Base-by-base conservation (phyloP, 2,329 filamentous ascomycete genomes). In the Epichloe aotearoae region DNA sequence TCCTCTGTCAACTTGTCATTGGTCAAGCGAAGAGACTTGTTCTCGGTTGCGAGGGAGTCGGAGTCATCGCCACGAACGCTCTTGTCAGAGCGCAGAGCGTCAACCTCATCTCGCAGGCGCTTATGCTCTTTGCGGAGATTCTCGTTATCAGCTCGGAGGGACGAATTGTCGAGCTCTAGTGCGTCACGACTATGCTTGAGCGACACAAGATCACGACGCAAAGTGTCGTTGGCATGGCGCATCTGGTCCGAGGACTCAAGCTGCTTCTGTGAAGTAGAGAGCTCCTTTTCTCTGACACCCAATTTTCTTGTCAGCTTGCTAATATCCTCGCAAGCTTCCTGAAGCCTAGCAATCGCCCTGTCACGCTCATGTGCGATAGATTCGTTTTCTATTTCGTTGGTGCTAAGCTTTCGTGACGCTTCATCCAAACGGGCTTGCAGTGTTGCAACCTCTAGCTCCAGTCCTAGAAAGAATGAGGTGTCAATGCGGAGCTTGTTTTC, bases 291-390 rank as follows among this genome's bases (percentile, higher is more conserved):
- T 50, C 66, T 69, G 20, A 61, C 58, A 47, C 65, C 69, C 15
- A 73, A 58, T 56, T 70, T 71, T 19, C 67, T 63, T 37, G 70
- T 72, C 26, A 73, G 66, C 52, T 73, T 71, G 56, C 72, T 77
- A 56, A 78, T 76, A 36, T 76, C 79, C 45, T 75, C 71, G 40
- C 77, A 82, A 4, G 80, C 80, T 47, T 80, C 73, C 30, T 77
- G 76, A 5, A 83, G 71, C 58, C 83, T 82, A 48, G 73, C 74
- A 46, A 84, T 71, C 38, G 83, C 76, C 45, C 80, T 78, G 56
- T 86, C 82, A 33, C 81, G 76, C 63, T 87, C 84, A 33, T 77
- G 73, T 3, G 73, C 72, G 41, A 85, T 66, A 3, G 80, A 76
- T 54, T 83, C 77, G 52, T 77, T 80, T 54, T 81, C 76, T 49